Evolutionary conservation across 768 basidiomycete genomes (phyloP).

Genomic region (Omphalotus guepiniiformis): DNA sequence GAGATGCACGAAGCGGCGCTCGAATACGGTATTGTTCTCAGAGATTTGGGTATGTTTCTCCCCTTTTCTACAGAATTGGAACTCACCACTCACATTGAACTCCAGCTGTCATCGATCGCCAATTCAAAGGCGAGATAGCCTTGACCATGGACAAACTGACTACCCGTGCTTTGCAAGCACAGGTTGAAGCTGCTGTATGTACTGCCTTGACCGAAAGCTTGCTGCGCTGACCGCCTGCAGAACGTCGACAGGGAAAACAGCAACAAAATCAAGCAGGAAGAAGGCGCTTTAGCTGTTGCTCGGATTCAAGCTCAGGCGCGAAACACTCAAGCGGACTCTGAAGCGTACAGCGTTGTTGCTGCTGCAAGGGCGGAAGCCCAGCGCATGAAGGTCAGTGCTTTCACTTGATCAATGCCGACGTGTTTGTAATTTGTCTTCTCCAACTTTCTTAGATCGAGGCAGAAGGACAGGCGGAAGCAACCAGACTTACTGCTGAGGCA

Average conservation of each 20-base stretch:
- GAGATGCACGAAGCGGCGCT: slow-evolving; percentile 78
- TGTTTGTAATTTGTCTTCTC: too few species aligned
- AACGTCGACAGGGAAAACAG: slow-evolving; percentile 86
- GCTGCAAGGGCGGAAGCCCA: slow-evolving; percentile 68
- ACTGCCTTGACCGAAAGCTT: not conserved
- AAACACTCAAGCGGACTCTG: slow-evolving; percentile 69
- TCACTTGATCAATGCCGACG: too few species aligned
- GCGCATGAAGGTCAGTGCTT: slow-evolving; percentile 27
- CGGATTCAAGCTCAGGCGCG: slow-evolving; percentile 68
- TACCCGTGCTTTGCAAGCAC: slow-evolving; percentile 78
- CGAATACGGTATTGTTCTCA: slow-evolving; percentile 80
- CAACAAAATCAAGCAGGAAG: slow-evolving; percentile 83
- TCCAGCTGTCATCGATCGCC: slow-evolving; percentile 77
- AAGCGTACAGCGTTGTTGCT: slow-evolving; percentile 71
- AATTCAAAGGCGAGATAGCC: slow-evolving; percentile 88
- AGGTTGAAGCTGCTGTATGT: slow-evolving; percentile 79
- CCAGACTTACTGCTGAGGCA: slow-evolving; percentile 68
- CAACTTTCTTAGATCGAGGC: slow-evolving; percentile 75
- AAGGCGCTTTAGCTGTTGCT: slow-evolving; percentile 73
- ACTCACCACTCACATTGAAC: not conserved
- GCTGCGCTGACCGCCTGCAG: slow-evolving; percentile 25
- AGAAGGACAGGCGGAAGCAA: slow-evolving; percentile 74
- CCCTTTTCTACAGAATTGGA: not conserved
- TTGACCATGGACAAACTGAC: slow-evolving; percentile 83
- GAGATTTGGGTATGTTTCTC: slow-evolving; percentile 59